Evolutionary conservation across 805 yeast genomes (phyloP).

Genomic region (Wilhelminamyces savonicus): DNA sequence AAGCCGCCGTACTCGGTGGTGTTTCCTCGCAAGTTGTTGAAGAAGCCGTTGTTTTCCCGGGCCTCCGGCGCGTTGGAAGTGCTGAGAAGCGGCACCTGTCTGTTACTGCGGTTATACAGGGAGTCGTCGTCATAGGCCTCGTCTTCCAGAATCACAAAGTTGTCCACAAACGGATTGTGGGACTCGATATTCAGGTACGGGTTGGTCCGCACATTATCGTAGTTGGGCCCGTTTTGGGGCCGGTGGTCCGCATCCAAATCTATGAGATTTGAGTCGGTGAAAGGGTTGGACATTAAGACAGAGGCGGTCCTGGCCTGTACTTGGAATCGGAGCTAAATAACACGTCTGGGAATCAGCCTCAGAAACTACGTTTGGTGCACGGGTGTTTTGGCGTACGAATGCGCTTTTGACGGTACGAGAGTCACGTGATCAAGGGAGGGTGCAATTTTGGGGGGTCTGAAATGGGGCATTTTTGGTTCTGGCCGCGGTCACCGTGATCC

Average conservation of each 20-base stretch:
- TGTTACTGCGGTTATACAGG: constrained; percentile 8
- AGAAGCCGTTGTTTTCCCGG: constrained; percentile 15
- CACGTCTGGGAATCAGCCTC: no score
- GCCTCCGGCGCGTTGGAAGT: constrained; percentile 14
- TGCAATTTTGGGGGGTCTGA: no score
- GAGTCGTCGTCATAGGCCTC: constrained; percentile 15
- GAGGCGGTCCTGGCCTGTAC: no score
- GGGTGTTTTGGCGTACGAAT: no score
- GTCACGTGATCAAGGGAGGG: no score
- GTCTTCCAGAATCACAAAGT: constrained; percentile 29
- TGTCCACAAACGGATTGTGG: constrained; percentile 28
- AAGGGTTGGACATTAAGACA: constrained; percentile 10
- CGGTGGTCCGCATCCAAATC: constrained; percentile 18
- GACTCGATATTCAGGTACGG: constrained; percentile 1
- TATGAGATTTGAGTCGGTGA: constrained; percentile 21
- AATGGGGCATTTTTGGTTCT: no score
- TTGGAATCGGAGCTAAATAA: no score
- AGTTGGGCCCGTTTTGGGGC: constrained; percentile 1
- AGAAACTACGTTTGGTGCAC: no score
- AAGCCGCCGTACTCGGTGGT: constrained; percentile 24
- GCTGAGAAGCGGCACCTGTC: constrained; percentile 22
- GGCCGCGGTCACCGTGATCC: no score
- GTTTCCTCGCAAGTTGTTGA: constrained; percentile 11
- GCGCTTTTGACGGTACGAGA: no score
- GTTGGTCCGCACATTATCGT: constrained; percentile 1